phyloP scores from a whole-genome alignment of 2,329 filamentous ascomycete species.

The Diaporthe eres region DNA sequence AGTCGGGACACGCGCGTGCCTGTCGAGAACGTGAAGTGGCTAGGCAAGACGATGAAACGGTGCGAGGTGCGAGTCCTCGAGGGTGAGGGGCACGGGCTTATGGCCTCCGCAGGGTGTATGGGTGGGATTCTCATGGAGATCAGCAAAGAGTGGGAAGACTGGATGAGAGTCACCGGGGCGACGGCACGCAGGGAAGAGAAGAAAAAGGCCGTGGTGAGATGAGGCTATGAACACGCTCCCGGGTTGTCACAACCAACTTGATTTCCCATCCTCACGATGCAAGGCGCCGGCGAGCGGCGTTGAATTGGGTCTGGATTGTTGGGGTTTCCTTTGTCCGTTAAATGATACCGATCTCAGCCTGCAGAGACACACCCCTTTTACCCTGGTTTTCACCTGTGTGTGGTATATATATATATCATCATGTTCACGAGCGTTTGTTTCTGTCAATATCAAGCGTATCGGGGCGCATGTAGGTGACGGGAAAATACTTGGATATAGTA shows the following conservation, averaged over 20 bases:
- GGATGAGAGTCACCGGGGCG: constrained; percentile 71
- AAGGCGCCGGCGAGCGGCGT: constrained; percentile 20
- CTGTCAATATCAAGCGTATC: constrained; percentile 6
- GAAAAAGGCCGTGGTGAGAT: constrained; percentile 34
- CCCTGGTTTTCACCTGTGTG: neutral
- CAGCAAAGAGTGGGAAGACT: constrained; percentile 92
- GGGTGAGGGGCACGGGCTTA: constrained; percentile 93
- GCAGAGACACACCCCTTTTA: neutral
- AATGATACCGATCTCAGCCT: constrained; percentile 33
- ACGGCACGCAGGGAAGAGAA: constrained; percentile 26
- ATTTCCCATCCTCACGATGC: constrained; percentile 6
- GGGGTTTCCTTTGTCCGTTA: constrained; percentile 2
- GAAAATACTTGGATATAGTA: constrained; percentile 10
- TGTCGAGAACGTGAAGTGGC: constrained; percentile 94
- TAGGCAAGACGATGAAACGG: constrained; percentile 92
- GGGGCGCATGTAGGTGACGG: constrained; percentile 2
- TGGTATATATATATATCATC: neutral
- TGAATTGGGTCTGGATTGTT: neutral
- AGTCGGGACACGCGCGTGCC: constrained; percentile 92
- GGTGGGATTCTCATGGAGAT: constrained; percentile 95
- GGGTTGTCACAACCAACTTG: neutral
- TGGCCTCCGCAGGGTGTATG: constrained; percentile 96
- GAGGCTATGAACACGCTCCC: neutral
- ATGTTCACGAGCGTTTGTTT: constrained; percentile 14
- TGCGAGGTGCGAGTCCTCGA: constrained; percentile 94